Evolutionary conservation across 352 stramenopile genomes (phyloP), one percentile per base, ranked within the genome.

Genomic region (Phytophthora europaea): DNA sequence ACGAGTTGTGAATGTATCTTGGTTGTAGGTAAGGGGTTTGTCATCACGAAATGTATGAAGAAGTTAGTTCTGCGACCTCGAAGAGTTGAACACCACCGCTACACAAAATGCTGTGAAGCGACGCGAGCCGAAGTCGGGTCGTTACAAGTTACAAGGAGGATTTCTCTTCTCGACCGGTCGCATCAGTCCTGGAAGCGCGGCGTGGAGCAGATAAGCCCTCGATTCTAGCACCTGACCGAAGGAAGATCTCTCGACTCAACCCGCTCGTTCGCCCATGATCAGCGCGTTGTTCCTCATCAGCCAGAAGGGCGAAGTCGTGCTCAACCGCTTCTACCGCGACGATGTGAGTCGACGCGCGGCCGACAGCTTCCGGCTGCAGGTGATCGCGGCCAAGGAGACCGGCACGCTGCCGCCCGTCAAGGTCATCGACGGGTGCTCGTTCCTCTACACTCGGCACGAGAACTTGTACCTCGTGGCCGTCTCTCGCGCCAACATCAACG

Each of bases 401-500:
- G 95, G 97, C 13, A 98, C 95, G 4, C 82, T 97, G 54, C 85
- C 96, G 52, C 98, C 98, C 4, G 93, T 99, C 33, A 98, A 98
- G 73, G 89, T 91, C 59, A 98, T 99, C 73, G 97, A 99, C 59
- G 97, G 97, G 48, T 99, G 93, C 77, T 99, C 96, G 52, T 99
- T 99, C 85, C 80, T 99, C 16, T 99, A 99, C 84, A 98, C 95
- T 28, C 91, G 97, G 55, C 97, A 99, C 65, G 89, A 98, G 65
- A 99, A 99, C 72, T 93, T 99, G 61, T 99, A 99, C 80, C 95
- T 99, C 77, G 98, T 99, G 45, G 98, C 97, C 5, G 87, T 99
- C 59, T 99, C 98, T 6, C 88, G 97, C 48, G 95, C 90, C 67
- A 99, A 99, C 76, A 98, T 99, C 65, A 99, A 99, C 81, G 97